Evolutionary conservation across 1,139 yeast genomes (phyloP), one percentile per base, ranked within the genome.

Genomic region (Suhomyces kunorum): DNA sequence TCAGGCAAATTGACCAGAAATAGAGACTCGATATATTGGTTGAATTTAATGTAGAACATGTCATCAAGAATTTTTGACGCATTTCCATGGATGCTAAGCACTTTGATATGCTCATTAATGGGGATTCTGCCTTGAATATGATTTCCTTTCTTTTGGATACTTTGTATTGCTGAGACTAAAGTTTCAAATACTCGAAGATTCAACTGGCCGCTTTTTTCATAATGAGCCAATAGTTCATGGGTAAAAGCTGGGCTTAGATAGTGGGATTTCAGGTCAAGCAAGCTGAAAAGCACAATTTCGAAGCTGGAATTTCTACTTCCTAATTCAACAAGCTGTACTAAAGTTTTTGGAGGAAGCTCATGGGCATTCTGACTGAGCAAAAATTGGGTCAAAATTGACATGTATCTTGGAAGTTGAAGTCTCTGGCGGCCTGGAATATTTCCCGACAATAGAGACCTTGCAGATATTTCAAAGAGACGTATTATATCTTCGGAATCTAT

Each of bases 21-120:
- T 11, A 69, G 41, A 3, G 48, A 40, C 38, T 70, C 73, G 8
- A 70, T 50, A 40, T 66, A 63, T 7, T 32, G 34, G 15, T 63
- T 58, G 38, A 58, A 56, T 5, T 38, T 36, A 3, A 25, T 12
- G 40, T 56, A 61, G 31, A 64, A 61, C 3, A 42, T 40, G 15
- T 61, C 64, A 35, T 56, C 56, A 2, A 41, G 23, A 13, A 41
- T 19, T 2, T 8, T 22, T n/a, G 31, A 5, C 3, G 14, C 27
- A 1, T 22, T 8, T 8, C 13, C 25, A 17, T 14, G 19, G n/a
- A 12, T 17, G 9, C 28, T 28, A 18, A 37, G 9, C 6, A 20
- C 28, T 5, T n/a, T 20, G 5, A 8, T 37, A 4, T 16, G 9
- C 5, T 19, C 15, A 23, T 28, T 15, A 11, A 12, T 11, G 8